Evolutionary conservation across 78 protist genomes (phyloP).

Genomic region (Dictyostelium intermedium): DNA sequence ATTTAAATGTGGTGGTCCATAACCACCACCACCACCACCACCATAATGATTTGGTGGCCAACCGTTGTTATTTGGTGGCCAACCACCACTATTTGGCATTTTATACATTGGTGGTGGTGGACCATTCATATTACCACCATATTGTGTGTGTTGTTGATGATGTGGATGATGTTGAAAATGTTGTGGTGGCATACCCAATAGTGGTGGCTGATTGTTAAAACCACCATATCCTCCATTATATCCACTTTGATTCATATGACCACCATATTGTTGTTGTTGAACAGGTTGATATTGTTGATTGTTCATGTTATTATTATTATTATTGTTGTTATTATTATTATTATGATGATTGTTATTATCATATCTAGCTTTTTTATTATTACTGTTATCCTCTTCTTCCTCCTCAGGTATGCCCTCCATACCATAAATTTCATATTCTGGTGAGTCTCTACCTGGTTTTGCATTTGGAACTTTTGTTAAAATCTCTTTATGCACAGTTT

Average conservation of each 20-base stretch:
- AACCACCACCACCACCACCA: not conserved
- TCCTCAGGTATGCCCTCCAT: slow-evolving; percentile 93
- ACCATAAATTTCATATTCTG: slow-evolving; percentile 86
- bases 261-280: not conserved
- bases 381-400: not conserved
- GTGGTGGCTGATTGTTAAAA: slow-evolving; percentile 6
- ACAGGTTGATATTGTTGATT: not conserved
- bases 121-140: not conserved
- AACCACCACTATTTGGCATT: not conserved
- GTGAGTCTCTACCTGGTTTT: slow-evolving; percentile 85
- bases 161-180: not conserved
- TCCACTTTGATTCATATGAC: not conserved
- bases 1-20: not conserved
- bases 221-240: not conserved
- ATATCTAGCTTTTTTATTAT: not conserved
- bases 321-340: not conserved
- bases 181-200: not conserved
- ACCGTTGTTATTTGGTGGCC: not conserved
- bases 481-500: slow-evolving; percentile 88
- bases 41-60: not conserved
- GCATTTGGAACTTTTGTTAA: slow-evolving; percentile 86
- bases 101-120: slow-evolving; percentile 7
- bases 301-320: not conserved
- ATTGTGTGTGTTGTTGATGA: not conserved
- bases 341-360: not conserved